Percentiles rank a stretch among this genome's conserved stretches.
Evolutionary conservation across 2,329 filamentous ascomycete genomes (phyloP).

Genomic region (Pyrenophora teres): DNA sequence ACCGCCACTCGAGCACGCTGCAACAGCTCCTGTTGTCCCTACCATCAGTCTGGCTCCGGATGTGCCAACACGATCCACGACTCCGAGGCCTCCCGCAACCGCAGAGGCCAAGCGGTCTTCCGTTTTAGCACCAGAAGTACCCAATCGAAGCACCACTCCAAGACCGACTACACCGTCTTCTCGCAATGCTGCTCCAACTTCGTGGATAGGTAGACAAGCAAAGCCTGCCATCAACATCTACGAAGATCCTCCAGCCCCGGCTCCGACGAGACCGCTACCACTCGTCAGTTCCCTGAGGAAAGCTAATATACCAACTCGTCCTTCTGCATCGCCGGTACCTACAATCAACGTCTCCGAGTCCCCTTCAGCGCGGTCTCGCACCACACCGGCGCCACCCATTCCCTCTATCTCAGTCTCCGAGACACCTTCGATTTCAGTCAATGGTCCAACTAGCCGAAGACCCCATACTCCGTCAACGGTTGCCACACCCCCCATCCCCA

Average conservation of each 20-base stretch:
- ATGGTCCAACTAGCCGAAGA: neutral
- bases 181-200: constrained; percentile 22
- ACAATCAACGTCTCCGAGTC: constrained; percentile 59
- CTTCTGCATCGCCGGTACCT: constrained; percentile 33
- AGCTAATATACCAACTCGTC: constrained; percentile 33
- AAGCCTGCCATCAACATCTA: constrained; percentile 32
- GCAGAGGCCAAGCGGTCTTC: constrained; percentile 52
- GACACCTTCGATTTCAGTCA: constrained; percentile 33
- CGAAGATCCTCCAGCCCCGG: constrained; percentile 35
- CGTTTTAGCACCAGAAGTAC: constrained; percentile 50
- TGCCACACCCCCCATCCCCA: constrained; percentile 22
- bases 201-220: constrained; percentile 23
- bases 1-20: constrained; percentile 43
- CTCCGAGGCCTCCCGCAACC: constrained; percentile 28
- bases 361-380: constrained; percentile 31
- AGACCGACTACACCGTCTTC: constrained; percentile 33
- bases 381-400: constrained; percentile 28
- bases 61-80: constrained; percentile 19
- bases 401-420: constrained; percentile 28
- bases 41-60: constrained; percentile 57
- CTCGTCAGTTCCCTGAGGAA: constrained; percentile 31
- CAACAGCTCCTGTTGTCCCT: constrained; percentile 53
- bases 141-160: constrained; percentile 22
- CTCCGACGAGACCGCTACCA: constrained; percentile 34
- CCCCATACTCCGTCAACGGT: constrained; percentile 7